These are phyloP conservation scores for Blastobotrys americana DNA, from an alignment of 805 yeast genomes.

Conservation along the genomic window DNA sequence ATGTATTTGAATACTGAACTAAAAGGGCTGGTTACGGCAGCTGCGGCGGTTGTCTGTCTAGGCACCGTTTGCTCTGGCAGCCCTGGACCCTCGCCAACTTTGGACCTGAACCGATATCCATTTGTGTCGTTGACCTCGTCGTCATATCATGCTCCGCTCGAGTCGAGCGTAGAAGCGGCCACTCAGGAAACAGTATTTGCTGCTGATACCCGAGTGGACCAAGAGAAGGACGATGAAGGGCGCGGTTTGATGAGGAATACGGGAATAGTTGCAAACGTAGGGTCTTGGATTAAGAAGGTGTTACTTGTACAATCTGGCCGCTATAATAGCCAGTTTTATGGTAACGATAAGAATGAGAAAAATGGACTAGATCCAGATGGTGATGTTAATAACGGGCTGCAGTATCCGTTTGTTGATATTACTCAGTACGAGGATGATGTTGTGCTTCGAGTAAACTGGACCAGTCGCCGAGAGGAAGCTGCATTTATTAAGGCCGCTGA, in stretches of 20 bases:
- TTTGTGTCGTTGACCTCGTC: slow-evolving; percentile 1
- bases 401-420: slow-evolving; percentile 22
- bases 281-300: neutral
- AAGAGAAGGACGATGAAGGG: neutral
- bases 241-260: no score
- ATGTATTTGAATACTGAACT: neutral
- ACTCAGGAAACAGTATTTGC: slow-evolving; percentile 3
- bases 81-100: neutral
- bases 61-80: no score
- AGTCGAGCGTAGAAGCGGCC: slow-evolving; percentile 10
- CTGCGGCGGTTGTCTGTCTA: no score
- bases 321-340: slow-evolving; percentile 4
- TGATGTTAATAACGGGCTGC: slow-evolving; percentile 10
- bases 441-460: slow-evolving; percentile 39
- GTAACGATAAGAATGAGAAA: neutral
- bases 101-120: neutral
- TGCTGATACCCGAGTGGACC: neutral
- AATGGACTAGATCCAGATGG: neutral
- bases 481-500: slow-evolving; percentile 21
- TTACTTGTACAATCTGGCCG: neutral
- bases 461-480: slow-evolving; percentile 14
- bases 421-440: slow-evolving; percentile 36
- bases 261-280: neutral
- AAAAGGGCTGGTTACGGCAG: neutral
- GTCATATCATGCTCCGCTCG: slow-evolving; percentile 11